Conservation (phyloP, 495 filamentous ascomycete species). For the Daldinia loculata region DNA sequence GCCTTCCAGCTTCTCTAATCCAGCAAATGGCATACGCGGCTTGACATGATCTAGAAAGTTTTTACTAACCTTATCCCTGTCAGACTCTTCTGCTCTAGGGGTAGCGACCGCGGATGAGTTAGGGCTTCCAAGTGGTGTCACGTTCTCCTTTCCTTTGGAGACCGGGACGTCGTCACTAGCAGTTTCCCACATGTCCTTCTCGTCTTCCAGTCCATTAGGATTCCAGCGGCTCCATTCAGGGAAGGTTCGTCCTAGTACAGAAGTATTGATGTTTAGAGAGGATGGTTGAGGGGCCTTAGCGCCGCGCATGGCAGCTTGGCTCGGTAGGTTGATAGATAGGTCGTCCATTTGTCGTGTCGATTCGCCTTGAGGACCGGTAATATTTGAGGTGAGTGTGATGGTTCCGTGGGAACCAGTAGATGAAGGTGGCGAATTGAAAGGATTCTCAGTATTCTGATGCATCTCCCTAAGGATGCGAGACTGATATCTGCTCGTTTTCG, state of each 20-base stretch:
- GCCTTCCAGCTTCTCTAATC: background rate
- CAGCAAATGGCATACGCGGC: background rate
- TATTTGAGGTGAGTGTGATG: constrained; percentile 57
- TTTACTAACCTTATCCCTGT: constrained; percentile 24
- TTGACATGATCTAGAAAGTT: background rate
- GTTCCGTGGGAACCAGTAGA: constrained; percentile 62
- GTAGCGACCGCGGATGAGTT: constrained; percentile 24
- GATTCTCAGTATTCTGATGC: constrained; percentile 52
- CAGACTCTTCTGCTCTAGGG: constrained; percentile 22
- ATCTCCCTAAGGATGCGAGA: constrained; percentile 52
- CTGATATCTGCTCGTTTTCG: constrained; percentile 43
- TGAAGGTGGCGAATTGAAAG: constrained; percentile 60
- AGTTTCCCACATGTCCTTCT: constrained; percentile 36
- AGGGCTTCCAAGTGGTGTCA: constrained; percentile 45
- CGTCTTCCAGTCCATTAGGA: constrained; percentile 35
- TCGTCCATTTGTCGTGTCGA: constrained; percentile 52
- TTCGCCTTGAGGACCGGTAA: constrained; percentile 57
- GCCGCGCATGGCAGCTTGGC: constrained; percentile 24
- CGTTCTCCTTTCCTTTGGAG: constrained; percentile 50
- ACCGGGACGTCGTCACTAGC: constrained; percentile 25
- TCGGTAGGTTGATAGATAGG: constrained; percentile 27
- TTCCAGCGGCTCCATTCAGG: constrained; percentile 62
- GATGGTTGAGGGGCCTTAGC: constrained; percentile 26
- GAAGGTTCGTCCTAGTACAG: constrained; percentile 68
- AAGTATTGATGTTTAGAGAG: constrained; percentile 63